Conservation (phyloP, 495 filamentous ascomycete genomes). For the Lasiosphaeriaceae sp. region DNA sequence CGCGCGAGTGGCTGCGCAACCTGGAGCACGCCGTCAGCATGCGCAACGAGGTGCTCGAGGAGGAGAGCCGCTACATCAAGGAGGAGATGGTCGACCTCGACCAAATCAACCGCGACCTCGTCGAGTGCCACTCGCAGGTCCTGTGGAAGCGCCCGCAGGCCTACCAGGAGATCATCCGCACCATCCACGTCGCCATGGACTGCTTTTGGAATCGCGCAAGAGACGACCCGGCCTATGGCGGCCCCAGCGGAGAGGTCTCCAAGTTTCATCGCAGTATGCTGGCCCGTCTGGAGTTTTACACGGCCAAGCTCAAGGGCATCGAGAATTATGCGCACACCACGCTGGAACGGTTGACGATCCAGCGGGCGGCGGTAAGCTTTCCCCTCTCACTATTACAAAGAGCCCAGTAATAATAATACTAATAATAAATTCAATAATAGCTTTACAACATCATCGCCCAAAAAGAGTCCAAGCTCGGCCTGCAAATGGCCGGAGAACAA, state of each 20-base stretch:
- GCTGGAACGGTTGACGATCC: conserved; percentile 48
- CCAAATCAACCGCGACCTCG: conserved; percentile 51
- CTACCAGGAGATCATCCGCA: conserved; percentile 48
- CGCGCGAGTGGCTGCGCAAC: conserved; percentile 51
- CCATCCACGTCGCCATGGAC: conserved; percentile 39
- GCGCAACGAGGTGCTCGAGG: conserved; percentile 49
- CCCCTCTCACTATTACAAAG: background rate
- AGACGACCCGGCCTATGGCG: conserved; percentile 16
- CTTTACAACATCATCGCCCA: conserved; percentile 58
- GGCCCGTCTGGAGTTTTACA: conserved; percentile 50
- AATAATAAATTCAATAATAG: conserved; percentile 15
- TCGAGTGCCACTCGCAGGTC: conserved; percentile 55
- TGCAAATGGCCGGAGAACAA: conserved; percentile 55
- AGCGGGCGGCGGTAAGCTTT: conserved; percentile 48
- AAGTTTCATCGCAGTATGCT: conserved; percentile 42
- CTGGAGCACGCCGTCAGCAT: conserved; percentile 56
- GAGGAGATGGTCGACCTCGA: conserved; percentile 50
- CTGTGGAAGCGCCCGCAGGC: conserved; percentile 57
- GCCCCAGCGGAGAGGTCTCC: conserved; percentile 22
- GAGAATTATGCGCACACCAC: conserved; percentile 55
- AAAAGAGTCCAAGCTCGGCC: conserved; percentile 52
- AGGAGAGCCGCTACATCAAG: conserved; percentile 41
- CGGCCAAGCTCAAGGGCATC: conserved; percentile 50
- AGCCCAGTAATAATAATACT: no score
- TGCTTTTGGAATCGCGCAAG: conserved; percentile 31